These are phyloP conservation scores for Hypoxylon sp. DNA, from an alignment of 2,329 filamentous ascomycete species.

Conservation along the genomic window DNA sequence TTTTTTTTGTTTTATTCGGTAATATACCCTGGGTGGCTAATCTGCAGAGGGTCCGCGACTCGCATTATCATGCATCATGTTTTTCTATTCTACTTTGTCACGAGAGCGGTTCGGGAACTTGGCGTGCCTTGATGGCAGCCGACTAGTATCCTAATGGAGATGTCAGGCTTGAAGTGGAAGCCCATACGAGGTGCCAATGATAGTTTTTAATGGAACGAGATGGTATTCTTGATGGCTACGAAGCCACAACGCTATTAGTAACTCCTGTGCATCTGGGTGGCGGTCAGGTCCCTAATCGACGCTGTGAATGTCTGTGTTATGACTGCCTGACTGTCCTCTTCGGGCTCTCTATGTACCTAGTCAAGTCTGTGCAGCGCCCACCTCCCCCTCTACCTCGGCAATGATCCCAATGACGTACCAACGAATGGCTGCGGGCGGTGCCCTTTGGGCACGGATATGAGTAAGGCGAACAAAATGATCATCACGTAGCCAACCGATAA, in stretches of 20 bases:
- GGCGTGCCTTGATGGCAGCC: conserved; percentile 34
- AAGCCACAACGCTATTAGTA: conserved; percentile 19
- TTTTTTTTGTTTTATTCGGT: conserved; percentile 1
- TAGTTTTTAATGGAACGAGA: neutral
- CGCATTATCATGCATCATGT: conserved; percentile 23
- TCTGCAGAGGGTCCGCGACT: conserved; percentile 35
- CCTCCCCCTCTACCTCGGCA: conserved; percentile 4
- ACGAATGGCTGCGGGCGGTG: conserved; percentile 32
- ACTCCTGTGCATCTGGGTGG: too few species aligned
- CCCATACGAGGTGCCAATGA: neutral
- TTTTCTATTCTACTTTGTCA: conserved; percentile 8
- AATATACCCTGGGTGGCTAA: conserved; percentile 26
- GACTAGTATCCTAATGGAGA: conserved; percentile 19
- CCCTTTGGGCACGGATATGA: conserved; percentile 26
- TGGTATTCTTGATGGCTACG: conserved; percentile 18
- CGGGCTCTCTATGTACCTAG: conserved; percentile 18
- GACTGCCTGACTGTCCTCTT: conserved; percentile 7
- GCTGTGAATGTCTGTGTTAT: conserved; percentile 22
- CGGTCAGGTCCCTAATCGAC: conserved; percentile 6
- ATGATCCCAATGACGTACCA: conserved; percentile 23
- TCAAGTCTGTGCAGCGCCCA: conserved; percentile 17
- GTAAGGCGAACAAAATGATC: conserved; percentile 30
- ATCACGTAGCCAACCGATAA: conserved; percentile 32
- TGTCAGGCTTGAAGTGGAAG: neutral
- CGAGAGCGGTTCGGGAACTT: neutral